Conservation (phyloP, 1,139 yeast genomes). For the Sugiyamaella castrensis region DNA sequence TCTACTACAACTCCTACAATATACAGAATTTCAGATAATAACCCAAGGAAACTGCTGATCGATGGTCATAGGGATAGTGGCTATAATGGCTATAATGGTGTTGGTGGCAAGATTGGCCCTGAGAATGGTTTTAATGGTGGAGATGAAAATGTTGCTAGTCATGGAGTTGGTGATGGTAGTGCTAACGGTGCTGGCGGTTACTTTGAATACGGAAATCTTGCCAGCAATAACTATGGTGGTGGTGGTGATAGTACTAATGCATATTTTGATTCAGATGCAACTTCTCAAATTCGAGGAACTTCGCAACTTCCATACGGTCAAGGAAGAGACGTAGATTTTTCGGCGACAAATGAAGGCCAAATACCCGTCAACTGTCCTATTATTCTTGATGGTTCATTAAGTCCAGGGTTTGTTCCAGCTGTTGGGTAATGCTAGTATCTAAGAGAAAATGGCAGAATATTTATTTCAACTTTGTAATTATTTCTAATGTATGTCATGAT, state of each 20-base stretch:
- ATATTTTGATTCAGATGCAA: neutral
- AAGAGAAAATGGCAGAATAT: too few relatives aligned
- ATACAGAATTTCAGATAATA: conserved; percentile 3
- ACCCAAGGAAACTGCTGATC: neutral
- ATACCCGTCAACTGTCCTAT: conserved; percentile 17
- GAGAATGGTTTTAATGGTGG: neutral
- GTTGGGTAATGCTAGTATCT: neutral
- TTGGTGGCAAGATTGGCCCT: neutral
- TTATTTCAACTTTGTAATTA: neutral
- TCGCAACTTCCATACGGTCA: too few relatives aligned
- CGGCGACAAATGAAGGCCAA: neutral
- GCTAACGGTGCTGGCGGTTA: neutral
- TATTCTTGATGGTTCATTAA: conserved; percentile 19
- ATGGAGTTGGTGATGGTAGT: neutral
- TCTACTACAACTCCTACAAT: conserved; percentile 15
- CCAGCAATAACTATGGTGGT: too few relatives aligned
- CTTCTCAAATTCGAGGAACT: neutral
- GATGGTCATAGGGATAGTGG: too few relatives aligned
- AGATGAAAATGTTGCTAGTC: neutral
- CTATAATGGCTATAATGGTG: neutral
- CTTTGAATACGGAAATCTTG: neutral
- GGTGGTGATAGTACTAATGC: too few relatives aligned
- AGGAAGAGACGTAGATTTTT: too few relatives aligned
- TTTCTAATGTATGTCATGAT: neutral
- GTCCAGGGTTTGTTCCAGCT: conserved; percentile 20